Percentiles rank a stretch among this genome's conserved stretches.
Conservation (phyloP, 148 eudicot genomes). For the Hydrangea macrophylla region DNA sequence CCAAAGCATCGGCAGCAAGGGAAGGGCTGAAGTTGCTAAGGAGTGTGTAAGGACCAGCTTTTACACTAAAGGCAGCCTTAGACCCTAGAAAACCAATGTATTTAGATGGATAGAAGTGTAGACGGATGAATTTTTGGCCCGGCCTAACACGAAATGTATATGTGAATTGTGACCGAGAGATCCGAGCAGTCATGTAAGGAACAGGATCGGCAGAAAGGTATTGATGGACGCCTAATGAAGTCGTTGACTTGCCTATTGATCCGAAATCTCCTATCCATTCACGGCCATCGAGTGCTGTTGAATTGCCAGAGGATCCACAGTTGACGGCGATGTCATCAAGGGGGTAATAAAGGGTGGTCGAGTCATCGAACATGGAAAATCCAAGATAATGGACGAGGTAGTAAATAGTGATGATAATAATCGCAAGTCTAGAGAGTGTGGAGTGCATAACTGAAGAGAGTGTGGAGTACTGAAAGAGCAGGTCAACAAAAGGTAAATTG, state of each 20-base stretch:
- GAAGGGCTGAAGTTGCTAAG: constrained; percentile 40
- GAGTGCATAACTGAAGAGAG: too few relatives aligned
- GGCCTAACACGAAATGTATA: constrained; percentile 17
- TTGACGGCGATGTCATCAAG: constrained; percentile 7
- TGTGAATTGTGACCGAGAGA: constrained; percentile 10
- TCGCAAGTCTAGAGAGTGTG: too few relatives aligned
- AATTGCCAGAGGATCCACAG: constrained; percentile 13
- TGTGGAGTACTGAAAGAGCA: too few relatives aligned
- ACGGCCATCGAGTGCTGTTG: constrained; percentile 5
- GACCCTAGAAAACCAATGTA: constrained; percentile 21
- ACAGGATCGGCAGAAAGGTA: neutral
- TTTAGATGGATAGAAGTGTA: constrained; percentile 22
- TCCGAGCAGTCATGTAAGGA: constrained; percentile 16
- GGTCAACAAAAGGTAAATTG: too few relatives aligned
- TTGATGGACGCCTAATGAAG: neutral
- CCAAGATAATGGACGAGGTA: too few relatives aligned
- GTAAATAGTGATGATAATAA: too few relatives aligned
- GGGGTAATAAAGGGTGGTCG: too few relatives aligned
- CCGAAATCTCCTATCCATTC: constrained; percentile 14
- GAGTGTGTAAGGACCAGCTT: constrained; percentile 36
- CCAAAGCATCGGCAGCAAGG: constrained; percentile 17
- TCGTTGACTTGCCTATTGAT: constrained; percentile 8
- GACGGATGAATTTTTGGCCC: constrained; percentile 30
- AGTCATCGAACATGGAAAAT: too few relatives aligned
- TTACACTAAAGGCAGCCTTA: constrained; percentile 22